Conservation (phyloP, 495 filamentous ascomycete genomes). For the Aspergillus kassunensis region DNA sequence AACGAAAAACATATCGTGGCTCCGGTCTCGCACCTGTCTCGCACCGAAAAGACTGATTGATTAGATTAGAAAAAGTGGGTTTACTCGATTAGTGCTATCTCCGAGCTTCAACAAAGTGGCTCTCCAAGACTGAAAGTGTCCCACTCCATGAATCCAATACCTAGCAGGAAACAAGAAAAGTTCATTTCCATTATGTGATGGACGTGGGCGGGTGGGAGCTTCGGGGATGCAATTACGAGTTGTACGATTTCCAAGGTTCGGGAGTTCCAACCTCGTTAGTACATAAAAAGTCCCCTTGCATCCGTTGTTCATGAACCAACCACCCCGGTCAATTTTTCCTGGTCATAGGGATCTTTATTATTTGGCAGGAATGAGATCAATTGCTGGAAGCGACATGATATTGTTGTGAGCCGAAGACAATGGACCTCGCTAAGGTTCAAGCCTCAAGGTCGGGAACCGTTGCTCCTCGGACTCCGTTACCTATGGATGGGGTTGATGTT, state of each 20-base stretch:
- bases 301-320: too few relatives aligned
- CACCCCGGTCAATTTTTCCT: too few relatives aligned
- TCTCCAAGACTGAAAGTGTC: neutral
- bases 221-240: too few relatives aligned
- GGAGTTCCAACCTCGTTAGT: too few relatives aligned
- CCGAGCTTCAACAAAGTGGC: too few relatives aligned
- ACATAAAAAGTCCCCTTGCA: too few relatives aligned
- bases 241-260: too few relatives aligned
- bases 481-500: neutral
- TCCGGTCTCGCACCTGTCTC: neutral
- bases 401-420: neutral
- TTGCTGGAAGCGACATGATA: neutral
- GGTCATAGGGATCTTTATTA: too few relatives aligned
- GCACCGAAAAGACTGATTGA: constrained; percentile 26
- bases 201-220: too few relatives aligned
- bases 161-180: neutral
- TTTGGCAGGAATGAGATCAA: too few relatives aligned
- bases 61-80: constrained; percentile 27
- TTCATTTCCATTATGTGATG: neutral
- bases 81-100: constrained; percentile 21
- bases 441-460: neutral
- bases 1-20: too few relatives aligned
- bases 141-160: constrained; percentile 1
- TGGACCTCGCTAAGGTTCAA: neutral
- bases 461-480: constrained; percentile 2